Base-by-base conservation (phyloP, 768 basidiomycete genomes). In the Gloeophyllum trabeum region DNA sequence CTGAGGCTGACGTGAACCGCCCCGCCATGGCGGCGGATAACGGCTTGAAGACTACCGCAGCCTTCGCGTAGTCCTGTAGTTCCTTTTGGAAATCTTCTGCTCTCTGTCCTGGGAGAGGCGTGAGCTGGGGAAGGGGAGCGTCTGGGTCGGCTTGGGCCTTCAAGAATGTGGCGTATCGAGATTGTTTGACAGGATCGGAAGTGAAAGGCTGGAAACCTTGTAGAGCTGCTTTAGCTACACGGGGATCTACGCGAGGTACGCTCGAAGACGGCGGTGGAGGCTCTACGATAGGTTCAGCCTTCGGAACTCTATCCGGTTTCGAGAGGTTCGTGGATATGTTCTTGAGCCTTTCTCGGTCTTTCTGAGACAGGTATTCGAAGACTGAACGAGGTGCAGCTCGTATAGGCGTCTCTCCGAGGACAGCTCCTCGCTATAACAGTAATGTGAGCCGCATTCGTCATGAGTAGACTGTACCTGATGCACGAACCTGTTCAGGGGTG, bases 361-460 rank as follows among this genome's bases (percentile, higher is more conserved):
- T 93, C 48, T 83, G 76, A 0, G 96, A 94, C 57, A 98, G 77
- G 56, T 80, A 98, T 35, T 98, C 93, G 57, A 94, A 97, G 13
- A 99, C 76, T 0, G 94, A 97, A 7, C 78, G 77, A 2, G 85
- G 75, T 12, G 71, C 73, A 3, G 78, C 61, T 10, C 79, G 70
- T 7, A 87, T 65, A 7, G 77, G 77, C 6, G 75, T 75, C 61
- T 98, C 96, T 42, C 93, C 93, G 0, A 98, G 67, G 16, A 84
- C 66, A 1, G 71, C 62, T 21, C 91, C 94, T 40, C 96, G 75
- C 92, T 97, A 48, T 23, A 23, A 35, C 4, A 19, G 1, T 21
- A 35, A 10, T 32, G 19, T 26, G 23, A 21, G n/a, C n/a, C n/a
- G n/a, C n/a, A n/a, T n/a, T n/a, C n/a, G n/a, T n/a, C 35, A 20